Evolutionary conservation across 306 rosid species (phyloP).

Genomic region (Cucumis cinereus): DNA sequence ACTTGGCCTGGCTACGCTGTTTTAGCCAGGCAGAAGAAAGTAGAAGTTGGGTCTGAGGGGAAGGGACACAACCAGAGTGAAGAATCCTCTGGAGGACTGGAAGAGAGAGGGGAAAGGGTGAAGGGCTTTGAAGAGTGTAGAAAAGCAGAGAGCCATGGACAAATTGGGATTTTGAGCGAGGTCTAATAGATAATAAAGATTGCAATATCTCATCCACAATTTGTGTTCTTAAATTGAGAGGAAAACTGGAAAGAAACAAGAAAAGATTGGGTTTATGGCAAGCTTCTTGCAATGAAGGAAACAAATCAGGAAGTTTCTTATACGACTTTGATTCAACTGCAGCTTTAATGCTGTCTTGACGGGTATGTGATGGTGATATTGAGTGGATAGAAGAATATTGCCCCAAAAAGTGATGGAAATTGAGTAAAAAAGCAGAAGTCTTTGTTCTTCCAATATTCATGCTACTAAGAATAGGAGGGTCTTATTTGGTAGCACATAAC

Average conservation of each 20-base stretch:
- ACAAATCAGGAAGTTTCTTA: slow-evolving; percentile 42
- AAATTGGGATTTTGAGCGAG: slow-evolving; percentile 32
- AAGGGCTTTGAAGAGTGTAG: slow-evolving; percentile 43
- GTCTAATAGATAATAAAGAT: slow-evolving; percentile 51
- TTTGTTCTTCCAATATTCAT: neutral
- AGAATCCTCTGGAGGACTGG: slow-evolving; percentile 43
- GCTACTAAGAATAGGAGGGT: neutral
- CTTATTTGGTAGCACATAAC: neutral
- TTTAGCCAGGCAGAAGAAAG: slow-evolving; percentile 60
- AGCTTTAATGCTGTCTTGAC: slow-evolving; percentile 32
- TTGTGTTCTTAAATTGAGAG: slow-evolving; percentile 29
- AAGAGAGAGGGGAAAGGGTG: slow-evolving; percentile 53
- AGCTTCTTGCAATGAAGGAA: slow-evolving; percentile 24
- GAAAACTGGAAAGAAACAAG: slow-evolving; percentile 43
- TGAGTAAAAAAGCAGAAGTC: neutral
- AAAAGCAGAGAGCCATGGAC: slow-evolving; percentile 44
- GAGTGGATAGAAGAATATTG: slow-evolving; percentile 18
- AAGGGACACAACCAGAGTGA: slow-evolving; percentile 52
- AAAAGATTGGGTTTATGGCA: slow-evolving; percentile 56
- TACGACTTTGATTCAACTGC: slow-evolving; percentile 52
- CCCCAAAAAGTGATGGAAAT: slow-evolving; percentile 9
- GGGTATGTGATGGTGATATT: slow-evolving; percentile 19
- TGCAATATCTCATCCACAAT: slow-evolving; percentile 64
- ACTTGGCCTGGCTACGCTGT: slow-evolving; percentile 19
- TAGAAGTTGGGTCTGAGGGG: slow-evolving; percentile 49